A percentile compares a stretch with the other conserved stretches of the same genome.
These are phyloP conservation scores for Podaxis sp. DNA, from an alignment of 768 basidiomycete species.

Conservation along the genomic window DNA sequence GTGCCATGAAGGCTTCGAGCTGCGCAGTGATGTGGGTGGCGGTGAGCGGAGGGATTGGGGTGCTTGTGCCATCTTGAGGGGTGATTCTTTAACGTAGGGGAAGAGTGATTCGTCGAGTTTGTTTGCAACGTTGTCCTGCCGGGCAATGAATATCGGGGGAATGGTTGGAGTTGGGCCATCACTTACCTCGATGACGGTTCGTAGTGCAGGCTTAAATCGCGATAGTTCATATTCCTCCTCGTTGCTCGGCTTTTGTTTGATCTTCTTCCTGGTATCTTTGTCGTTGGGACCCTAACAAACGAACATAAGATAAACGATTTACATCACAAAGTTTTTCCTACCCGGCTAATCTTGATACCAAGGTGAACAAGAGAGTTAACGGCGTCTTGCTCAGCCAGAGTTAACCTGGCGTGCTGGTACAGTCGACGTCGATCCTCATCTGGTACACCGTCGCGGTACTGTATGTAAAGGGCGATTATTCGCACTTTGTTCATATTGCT, in stretches of 20 bases:
- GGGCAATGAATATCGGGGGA: not conserved
- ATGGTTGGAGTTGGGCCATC: not conserved
- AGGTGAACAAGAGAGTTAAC: conserved; percentile 83
- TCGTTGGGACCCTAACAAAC: conserved; percentile 63
- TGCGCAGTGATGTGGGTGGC: conserved; percentile 68
- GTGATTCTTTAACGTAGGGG: conserved; percentile 87
- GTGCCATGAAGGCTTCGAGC: conserved; percentile 89
- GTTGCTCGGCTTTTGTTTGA: conserved; percentile 70
- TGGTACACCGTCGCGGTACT: conserved; percentile 95
- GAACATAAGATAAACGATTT: not conserved
- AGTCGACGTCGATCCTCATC: conserved; percentile 94
- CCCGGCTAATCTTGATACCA: conserved; percentile 83
- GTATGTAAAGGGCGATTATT: conserved; percentile 93
- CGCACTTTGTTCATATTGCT: conserved; percentile 94
- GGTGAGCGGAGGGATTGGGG: conserved; percentile 39
- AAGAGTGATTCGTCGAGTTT: conserved; percentile 79
- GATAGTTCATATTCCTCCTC: conserved; percentile 99
- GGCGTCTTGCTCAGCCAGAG: conserved; percentile 88
- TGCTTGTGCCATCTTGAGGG: conserved; percentile 49
- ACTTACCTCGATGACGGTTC: conserved; percentile 80
- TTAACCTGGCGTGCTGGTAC: conserved; percentile 92
- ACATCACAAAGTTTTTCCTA: conserved; percentile 32
- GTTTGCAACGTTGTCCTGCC: conserved; percentile 78
- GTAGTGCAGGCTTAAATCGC: conserved; percentile 83
- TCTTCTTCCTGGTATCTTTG: conserved; percentile 74